phyloP scores from a whole-genome alignment of 2,329 filamentous ascomycete genomes.

The Emergomyces orientalis region DNA sequence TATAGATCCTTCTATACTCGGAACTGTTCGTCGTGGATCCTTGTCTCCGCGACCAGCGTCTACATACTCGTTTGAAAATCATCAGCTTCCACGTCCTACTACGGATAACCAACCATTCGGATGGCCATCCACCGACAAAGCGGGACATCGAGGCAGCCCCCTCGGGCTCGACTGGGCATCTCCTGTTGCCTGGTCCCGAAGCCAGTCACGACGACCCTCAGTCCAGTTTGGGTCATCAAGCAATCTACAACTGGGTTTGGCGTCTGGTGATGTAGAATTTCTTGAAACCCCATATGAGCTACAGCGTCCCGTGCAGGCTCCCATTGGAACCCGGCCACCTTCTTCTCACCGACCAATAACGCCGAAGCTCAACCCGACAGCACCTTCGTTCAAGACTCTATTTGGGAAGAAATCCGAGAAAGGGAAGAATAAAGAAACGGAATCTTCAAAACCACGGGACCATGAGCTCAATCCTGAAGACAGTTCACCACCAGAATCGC shows the following conservation, averaged over 20 bases:
- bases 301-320: slow-evolving; percentile 48
- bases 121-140: slow-evolving; percentile 48
- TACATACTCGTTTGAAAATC: slow-evolving; percentile 46
- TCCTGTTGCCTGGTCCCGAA: slow-evolving; percentile 58
- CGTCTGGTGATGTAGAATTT: slow-evolving; percentile 42
- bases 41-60: slow-evolving; percentile 43
- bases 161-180: slow-evolving; percentile 47
- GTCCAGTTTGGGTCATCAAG: slow-evolving; percentile 66
- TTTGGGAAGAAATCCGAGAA: slow-evolving; percentile 47
- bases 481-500: slow-evolving; percentile 36
- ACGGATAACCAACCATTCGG: slow-evolving; percentile 70
- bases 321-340: slow-evolving; percentile 71
- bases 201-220: slow-evolving; percentile 70
- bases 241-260: slow-evolving; percentile 47
- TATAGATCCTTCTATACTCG: slow-evolving; percentile 38
- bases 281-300: slow-evolving; percentile 42
- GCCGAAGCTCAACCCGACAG: slow-evolving; percentile 70
- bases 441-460: slow-evolving; percentile 17
- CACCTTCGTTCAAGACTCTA: slow-evolving; percentile 73
- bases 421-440: slow-evolving; percentile 23
- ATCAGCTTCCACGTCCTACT: slow-evolving; percentile 60
- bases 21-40: slow-evolving; percentile 35
- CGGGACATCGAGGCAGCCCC: slow-evolving; percentile 45
- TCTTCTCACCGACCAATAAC: slow-evolving; percentile 47
- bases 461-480: slow-evolving; percentile 30